Percentiles rank a stretch among this genome's conserved stretches.
phyloP scores from a whole-genome alignment of 805 yeast species.

The Jamesozyma piceae region DNA sequence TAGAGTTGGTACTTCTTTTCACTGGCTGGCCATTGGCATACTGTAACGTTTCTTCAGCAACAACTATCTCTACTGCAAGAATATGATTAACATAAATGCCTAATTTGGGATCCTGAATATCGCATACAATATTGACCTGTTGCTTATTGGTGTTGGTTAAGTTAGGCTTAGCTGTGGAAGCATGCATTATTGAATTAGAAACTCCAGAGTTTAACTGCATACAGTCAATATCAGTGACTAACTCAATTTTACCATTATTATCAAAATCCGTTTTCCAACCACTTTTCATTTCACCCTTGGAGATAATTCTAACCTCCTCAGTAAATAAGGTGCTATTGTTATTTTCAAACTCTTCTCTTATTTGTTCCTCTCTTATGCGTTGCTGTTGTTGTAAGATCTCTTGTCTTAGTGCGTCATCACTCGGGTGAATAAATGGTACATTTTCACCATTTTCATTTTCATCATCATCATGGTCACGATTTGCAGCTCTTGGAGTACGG shows the following conservation, averaged over 20 bases:
- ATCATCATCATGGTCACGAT: slow-evolving; percentile 28
- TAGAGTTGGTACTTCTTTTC: neutral
- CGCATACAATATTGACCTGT: slow-evolving; percentile 53
- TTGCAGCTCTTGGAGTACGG: slow-evolving; percentile 3
- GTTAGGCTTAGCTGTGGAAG: slow-evolving; percentile 33
- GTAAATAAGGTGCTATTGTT: slow-evolving; percentile 42
- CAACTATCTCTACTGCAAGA: slow-evolving; percentile 77
- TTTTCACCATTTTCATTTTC: slow-evolving; percentile 24
- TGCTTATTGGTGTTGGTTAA: slow-evolving; percentile 15
- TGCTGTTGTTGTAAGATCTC: slow-evolving; percentile 27
- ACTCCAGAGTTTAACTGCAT: slow-evolving; percentile 49
- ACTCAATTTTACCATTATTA: slow-evolving; percentile 68
- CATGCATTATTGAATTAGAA: slow-evolving; percentile 36
- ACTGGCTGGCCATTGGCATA: slow-evolving; percentile 28
- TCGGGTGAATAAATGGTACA: slow-evolving; percentile 28
- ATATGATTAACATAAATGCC: slow-evolving; percentile 74
- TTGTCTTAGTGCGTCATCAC: slow-evolving; percentile 31
- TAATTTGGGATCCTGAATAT: slow-evolving; percentile 67
- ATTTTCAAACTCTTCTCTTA: slow-evolving; percentile 26
- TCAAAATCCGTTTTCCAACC: slow-evolving; percentile 96
- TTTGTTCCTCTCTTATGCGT: slow-evolving; percentile 23
- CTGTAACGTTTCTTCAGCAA: slow-evolving; percentile 78
- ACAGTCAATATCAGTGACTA: slow-evolving; percentile 62
- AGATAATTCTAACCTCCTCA: slow-evolving; percentile 67
- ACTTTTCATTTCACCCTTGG: slow-evolving; percentile 69